These are phyloP conservation scores for Apodospora peruviana DNA, from an alignment of 495 filamentous ascomycete genomes.

Conservation along the genomic window DNA sequence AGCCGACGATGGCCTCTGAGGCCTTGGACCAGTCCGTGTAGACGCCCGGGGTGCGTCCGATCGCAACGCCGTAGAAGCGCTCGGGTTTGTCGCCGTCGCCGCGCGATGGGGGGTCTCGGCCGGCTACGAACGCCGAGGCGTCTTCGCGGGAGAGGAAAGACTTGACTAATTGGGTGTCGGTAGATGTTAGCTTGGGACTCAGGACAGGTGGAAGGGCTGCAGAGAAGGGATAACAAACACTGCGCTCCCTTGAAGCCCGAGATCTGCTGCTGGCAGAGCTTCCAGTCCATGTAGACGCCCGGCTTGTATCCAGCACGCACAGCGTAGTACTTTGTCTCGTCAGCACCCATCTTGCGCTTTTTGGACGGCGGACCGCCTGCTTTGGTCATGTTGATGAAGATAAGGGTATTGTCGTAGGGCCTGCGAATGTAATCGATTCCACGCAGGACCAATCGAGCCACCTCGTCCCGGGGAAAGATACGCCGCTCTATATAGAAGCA, in stretches of 20 bases:
- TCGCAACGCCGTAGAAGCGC: constrained; percentile 81
- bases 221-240: constrained; percentile 50
- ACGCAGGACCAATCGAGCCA: too few relatives aligned
- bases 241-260: constrained; percentile 78
- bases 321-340: constrained; percentile 72
- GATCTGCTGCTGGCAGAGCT: constrained; percentile 73
- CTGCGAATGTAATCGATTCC: too few relatives aligned
- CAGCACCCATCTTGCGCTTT: too few relatives aligned
- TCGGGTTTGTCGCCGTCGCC: constrained; percentile 24
- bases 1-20: constrained; percentile 69
- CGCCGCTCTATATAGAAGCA: too few relatives aligned
- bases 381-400: too few relatives aligned
- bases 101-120: constrained; percentile 39
- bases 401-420: too few relatives aligned
- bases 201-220: neutral
- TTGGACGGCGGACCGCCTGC: too few relatives aligned
- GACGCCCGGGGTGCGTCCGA: constrained; percentile 75
- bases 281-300: constrained; percentile 83
- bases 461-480: too few relatives aligned
- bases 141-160: constrained; percentile 72
- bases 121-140: constrained; percentile 70
- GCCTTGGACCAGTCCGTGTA: constrained; percentile 84
- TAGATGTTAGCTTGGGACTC: constrained; percentile 8
- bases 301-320: constrained; percentile 72
- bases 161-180: constrained; percentile 54